Evolutionary conservation across 1,284 basidiomycete species (phyloP).

Genomic region (Cutaneotrichosporon cavernicola): DNA sequence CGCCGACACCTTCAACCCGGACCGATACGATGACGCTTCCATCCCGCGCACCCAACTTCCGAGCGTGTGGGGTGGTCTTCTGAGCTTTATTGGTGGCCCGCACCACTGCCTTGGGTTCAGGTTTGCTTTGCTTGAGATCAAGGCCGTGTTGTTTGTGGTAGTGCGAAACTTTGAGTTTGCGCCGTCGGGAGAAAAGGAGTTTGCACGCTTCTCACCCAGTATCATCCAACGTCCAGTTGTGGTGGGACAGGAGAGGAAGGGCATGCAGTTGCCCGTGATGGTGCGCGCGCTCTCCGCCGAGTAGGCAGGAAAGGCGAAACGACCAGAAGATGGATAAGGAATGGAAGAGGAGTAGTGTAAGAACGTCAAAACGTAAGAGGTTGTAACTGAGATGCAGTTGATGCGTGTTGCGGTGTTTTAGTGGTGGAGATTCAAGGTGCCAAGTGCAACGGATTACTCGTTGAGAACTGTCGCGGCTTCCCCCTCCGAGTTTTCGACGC

Average conservation of each 20-base stretch:
- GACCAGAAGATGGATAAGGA: not conserved
- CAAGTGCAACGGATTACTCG: conserved; percentile 24
- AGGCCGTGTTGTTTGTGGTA: conserved; percentile 61
- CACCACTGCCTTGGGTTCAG: conserved; percentile 70
- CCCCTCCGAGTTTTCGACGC: no score
- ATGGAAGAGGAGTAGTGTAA: not conserved
- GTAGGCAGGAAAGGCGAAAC: not conserved
- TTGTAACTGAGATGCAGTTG: not conserved
- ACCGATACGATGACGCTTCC: conserved; percentile 30
- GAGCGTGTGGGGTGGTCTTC: conserved; percentile 63
- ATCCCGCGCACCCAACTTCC: conserved; percentile 56
- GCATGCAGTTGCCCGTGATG: conserved; percentile 23
- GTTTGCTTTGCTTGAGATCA: conserved; percentile 68
- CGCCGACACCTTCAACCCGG: conserved; percentile 61
- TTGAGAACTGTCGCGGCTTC: conserved; percentile 57
- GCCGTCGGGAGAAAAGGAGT: not conserved
- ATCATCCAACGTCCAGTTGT: conserved; percentile 20
- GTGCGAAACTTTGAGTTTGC: conserved; percentile 33
- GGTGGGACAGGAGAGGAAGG: conserved; percentile 18
- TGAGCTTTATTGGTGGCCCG: conserved; percentile 67
- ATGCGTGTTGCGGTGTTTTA: not conserved
- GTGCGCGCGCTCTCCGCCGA: conserved; percentile 9
- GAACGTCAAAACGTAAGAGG: not conserved
- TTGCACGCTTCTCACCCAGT: conserved; percentile 7
- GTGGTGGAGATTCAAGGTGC: conserved; percentile 58